These are phyloP conservation scores for Carex parvula DNA, from an alignment of 176 grass and related monocot genomes.

Conservation along the genomic window DNA sequence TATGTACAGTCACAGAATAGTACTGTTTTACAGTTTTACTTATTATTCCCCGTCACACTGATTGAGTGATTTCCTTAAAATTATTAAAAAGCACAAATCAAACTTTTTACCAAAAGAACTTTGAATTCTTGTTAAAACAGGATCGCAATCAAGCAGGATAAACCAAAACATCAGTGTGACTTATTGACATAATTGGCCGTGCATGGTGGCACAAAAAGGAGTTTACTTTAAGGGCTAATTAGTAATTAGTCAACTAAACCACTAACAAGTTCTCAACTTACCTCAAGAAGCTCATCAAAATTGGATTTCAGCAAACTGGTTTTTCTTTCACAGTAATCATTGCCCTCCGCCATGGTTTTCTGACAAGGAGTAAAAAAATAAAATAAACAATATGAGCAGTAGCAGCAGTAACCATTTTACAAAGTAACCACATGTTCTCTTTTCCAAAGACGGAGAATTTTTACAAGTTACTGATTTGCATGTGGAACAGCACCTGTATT, in stretches of 20 bases:
- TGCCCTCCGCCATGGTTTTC: slow-evolving; percentile 93
- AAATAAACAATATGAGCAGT: not conserved
- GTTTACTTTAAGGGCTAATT: not conserved
- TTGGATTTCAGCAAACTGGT: slow-evolving; percentile 81
- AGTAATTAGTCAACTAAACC: slow-evolving; percentile 10
- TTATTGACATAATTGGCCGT: not conserved
- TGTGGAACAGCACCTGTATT: not conserved
- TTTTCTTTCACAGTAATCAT: slow-evolving; percentile 95
- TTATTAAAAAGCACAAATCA: not conserved
- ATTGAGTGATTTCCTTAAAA: not conserved
- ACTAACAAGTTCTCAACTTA: slow-evolving; percentile 32
- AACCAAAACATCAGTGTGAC: not conserved
- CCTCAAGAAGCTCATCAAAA: slow-evolving; percentile 83
- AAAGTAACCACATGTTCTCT: not conserved
- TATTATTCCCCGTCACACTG: not conserved
- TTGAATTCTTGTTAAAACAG: not conserved
- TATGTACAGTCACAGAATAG: not conserved
- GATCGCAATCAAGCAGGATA: not conserved
- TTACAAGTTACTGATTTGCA: not conserved
- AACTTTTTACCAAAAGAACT: not conserved
- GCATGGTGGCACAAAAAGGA: not conserved
- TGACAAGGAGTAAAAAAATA: slow-evolving; percentile 16
- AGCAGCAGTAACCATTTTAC: not conserved
- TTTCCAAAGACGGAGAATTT: not conserved
- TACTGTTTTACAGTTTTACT: not conserved